Evolutionary conservation across 768 basidiomycete genomes (phyloP).

Genomic region (Clitopilus passeckerianus): DNA sequence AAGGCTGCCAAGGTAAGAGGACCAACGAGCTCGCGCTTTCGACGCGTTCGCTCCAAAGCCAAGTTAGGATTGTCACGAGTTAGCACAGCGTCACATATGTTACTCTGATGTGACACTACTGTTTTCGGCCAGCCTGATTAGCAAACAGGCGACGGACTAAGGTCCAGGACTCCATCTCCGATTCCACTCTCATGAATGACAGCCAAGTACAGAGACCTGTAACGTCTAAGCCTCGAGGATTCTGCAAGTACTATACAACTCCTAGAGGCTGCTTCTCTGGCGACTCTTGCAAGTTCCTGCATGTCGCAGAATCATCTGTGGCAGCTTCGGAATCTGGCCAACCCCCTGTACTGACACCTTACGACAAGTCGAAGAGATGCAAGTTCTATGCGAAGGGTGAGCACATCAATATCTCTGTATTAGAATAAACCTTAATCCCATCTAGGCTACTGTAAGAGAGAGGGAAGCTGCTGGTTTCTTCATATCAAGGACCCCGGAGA

Average conservation of each 20-base stretch:
- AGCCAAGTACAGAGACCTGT: constrained; percentile 36
- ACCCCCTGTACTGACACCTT: constrained; percentile 47
- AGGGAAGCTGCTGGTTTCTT: constrained; percentile 71
- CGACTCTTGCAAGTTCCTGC: constrained; percentile 72
- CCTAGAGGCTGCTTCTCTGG: constrained; percentile 68
- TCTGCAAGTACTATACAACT: constrained; percentile 63
- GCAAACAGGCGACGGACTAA: too few relatives aligned
- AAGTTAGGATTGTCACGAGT: not conserved
- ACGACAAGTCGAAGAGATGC: constrained; percentile 70
- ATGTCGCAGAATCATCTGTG: constrained; percentile 33
- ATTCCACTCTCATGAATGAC: constrained; percentile 11
- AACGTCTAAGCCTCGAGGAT: constrained; percentile 68
- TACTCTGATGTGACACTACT: not conserved
- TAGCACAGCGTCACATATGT: not conserved
- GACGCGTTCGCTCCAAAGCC: not conserved
- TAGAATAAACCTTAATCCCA: too few relatives aligned
- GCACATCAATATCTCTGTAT: too few relatives aligned
- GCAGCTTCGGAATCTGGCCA: constrained; percentile 23
- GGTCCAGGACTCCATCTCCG: not conserved
- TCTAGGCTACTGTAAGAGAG: constrained; percentile 71
- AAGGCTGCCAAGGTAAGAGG: not conserved
- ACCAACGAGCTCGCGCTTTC: not conserved
- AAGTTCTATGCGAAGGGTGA: constrained; percentile 57
- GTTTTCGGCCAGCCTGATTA: not conserved
- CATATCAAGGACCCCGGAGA: constrained; percentile 35